Base-by-base conservation (phyloP, 164 flowering plant genomes). In the Sedum album region DNA sequence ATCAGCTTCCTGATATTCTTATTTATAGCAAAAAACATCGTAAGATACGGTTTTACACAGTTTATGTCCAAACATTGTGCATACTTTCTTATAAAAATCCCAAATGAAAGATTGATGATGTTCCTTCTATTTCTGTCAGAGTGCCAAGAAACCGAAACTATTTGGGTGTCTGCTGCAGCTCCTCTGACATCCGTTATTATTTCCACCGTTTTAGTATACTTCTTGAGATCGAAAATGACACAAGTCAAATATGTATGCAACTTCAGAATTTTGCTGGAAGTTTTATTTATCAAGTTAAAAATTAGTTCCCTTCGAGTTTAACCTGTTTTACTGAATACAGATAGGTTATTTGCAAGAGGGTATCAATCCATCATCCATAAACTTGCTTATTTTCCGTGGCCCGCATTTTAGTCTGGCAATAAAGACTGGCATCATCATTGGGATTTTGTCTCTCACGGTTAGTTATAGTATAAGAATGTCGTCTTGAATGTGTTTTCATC, bases 141-240 rank as follows among this genome's bases (percentile, higher is more conserved):
- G 88, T 76, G 75, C 73, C 62, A 82, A 63, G 61, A 83, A 65
- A 28, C 88, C 83, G 33, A 84, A 83, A 72, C 80, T 84, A 1
- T 88, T 86, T 86, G 88, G 93, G 64, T 86, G 49, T 82, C 90
- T n/a, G 90, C 93, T 9, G 85, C 84, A 25, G 81, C 88, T 1
- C 93, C 93, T 10, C 69, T 88, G 36, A 69, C 81, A 49, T 83
- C 86, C 14, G 90, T 88, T 41, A 73, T 86, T 28, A 53, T 84
- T 5, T 83, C 90, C 17, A 84, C 90, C 23, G 26, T 82, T 20
- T 2, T 85, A 6, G 84, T 85, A 31, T 82, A 65, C 74, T 51
- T 82, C 38, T 55, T 80, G 51, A 76, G 55, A 66, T 73, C 85
- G 4, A 78, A 84, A 48, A 17, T 61, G 55, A 79, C 70, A 6